Conservation (phyloP, 2,329 filamentous ascomycete species). For the Aureobasidium sp. region DNA sequence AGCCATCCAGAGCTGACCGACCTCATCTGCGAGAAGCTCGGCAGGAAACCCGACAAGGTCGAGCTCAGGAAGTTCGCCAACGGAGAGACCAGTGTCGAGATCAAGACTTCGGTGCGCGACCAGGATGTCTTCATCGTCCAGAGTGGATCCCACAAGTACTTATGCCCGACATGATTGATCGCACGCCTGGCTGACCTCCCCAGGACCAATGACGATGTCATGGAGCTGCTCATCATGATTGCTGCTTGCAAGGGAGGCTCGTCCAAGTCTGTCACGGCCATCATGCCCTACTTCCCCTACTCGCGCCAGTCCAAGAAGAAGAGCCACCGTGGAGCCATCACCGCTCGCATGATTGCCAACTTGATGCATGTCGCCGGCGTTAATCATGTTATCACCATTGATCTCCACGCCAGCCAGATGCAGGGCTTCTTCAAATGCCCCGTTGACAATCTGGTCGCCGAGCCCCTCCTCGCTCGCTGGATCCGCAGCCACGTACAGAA, state of each 20-base stretch:
- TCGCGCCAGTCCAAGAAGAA: slow-evolving; percentile 99
- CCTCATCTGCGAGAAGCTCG: slow-evolving; percentile 58
- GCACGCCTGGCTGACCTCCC: slow-evolving; percentile 22
- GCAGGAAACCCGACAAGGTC: slow-evolving; percentile 50
- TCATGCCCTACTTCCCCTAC: slow-evolving; percentile 96
- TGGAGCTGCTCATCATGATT: slow-evolving; percentile 99
- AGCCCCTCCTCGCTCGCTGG: slow-evolving; percentile 92
- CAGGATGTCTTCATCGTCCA: slow-evolving; percentile 99
- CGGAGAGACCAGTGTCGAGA: slow-evolving; percentile 61
- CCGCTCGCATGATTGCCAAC: slow-evolving; percentile 93
- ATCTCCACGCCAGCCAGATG: slow-evolving; percentile 90
- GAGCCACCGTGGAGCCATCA: slow-evolving; percentile 90
- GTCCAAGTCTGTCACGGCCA: slow-evolving; percentile 92
- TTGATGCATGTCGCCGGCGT: slow-evolving; percentile 88
- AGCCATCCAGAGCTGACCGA: slow-evolving; percentile 58
- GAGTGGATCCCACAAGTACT: slow-evolving; percentile 75
- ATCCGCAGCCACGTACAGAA: slow-evolving; percentile 79
- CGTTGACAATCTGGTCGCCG: slow-evolving; percentile 93
- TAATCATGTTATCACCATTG: slow-evolving; percentile 94
- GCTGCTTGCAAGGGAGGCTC: slow-evolving; percentile 97
- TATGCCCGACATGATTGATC: slow-evolving; percentile 20
- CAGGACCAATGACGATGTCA: slow-evolving; percentile 93
- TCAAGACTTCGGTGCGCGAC: slow-evolving; percentile 70
- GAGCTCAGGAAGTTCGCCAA: slow-evolving; percentile 60
- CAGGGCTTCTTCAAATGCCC: slow-evolving; percentile 98